A percentile compares a stretch with the other conserved stretches of the same genome.
Evolutionary conservation across 1,284 basidiomycete genomes (phyloP).

Genomic region (Ganoderma multipileum): DNA sequence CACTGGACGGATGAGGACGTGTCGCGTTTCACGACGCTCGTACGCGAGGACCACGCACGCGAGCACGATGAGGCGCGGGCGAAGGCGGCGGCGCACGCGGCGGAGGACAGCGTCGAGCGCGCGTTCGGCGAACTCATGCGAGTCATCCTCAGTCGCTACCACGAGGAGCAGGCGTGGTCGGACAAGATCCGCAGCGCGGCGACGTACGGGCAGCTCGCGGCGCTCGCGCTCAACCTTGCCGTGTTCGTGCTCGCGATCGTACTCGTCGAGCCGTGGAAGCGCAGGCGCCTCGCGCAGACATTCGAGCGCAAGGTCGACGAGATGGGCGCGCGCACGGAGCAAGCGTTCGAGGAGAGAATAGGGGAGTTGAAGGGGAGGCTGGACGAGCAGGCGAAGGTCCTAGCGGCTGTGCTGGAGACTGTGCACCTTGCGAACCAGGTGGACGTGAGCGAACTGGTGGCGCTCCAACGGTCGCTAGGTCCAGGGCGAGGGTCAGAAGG

Average conservation of each 20-base stretch:
- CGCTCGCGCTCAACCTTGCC: conserved; percentile 83
- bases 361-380: conserved; percentile 56
- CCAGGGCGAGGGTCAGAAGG: conserved; percentile 21
- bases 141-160: conserved; percentile 87
- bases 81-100: conserved; percentile 66
- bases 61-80: conserved; percentile 79
- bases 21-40: conserved; percentile 82
- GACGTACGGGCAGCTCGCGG: conserved; percentile 88
- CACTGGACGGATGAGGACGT: conserved; percentile 88
- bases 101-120: conserved; percentile 82
- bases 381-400: conserved; percentile 53
- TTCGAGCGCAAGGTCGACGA: conserved; percentile 87
- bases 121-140: conserved; percentile 89
- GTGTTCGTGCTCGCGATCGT: conserved; percentile 90
- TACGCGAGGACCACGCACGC: conserved; percentile 85
- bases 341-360: conserved; percentile 42
- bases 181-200: conserved; percentile 95
- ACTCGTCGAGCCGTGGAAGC: conserved; percentile 94
- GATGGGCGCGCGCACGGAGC: conserved; percentile 59
- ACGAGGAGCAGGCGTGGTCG: conserved; percentile 97
- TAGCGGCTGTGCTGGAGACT: conserved; percentile 41
- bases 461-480: conserved; percentile 24
- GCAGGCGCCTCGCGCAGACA: conserved; percentile 81
- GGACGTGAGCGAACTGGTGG: conserved; percentile 21
- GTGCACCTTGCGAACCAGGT: conserved; percentile 31